Percentiles rank a stretch among this genome's conserved stretches.
These are phyloP conservation scores for Lotus japonicus DNA, from an alignment of 306 rosid genomes.

Conservation along the genomic window DNA sequence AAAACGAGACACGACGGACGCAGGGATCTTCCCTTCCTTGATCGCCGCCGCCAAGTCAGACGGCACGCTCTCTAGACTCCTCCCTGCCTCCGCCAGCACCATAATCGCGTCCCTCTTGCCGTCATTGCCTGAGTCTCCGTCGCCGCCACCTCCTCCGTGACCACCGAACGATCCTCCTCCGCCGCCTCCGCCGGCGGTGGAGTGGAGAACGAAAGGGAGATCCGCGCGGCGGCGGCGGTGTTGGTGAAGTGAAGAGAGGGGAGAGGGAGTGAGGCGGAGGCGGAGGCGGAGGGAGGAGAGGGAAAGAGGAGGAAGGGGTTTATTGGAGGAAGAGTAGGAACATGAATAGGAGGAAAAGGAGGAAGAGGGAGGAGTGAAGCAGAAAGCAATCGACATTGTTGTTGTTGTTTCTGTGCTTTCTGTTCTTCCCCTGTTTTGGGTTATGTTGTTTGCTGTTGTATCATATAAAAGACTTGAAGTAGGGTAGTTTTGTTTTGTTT, in stretches of 20 bases:
- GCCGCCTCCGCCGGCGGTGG: slow-evolving; percentile 27
- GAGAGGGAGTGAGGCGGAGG: slow-evolving; percentile 14
- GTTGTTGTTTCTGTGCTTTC: neutral
- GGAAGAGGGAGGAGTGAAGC: slow-evolving; percentile 26
- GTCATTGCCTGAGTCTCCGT: slow-evolving; percentile 31
- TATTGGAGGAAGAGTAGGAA: slow-evolving; percentile 23
- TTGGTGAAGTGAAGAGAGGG: slow-evolving; percentile 4
- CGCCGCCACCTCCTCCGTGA: slow-evolving; percentile 18
- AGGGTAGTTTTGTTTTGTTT: neutral
- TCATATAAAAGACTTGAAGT: neutral
- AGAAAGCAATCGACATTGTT: slow-evolving; percentile 69
- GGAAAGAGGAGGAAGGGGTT: slow-evolving; percentile 2
- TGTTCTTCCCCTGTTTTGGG: neutral
- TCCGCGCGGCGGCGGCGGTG: slow-evolving; percentile 11
- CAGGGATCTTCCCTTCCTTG: slow-evolving; percentile 73
- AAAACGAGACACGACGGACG: slow-evolving; percentile 55
- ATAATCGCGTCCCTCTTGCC: slow-evolving; percentile 47
- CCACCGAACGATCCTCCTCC: slow-evolving; percentile 16
- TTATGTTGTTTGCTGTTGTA: too few relatives aligned
- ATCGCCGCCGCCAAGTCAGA: slow-evolving; percentile 71
- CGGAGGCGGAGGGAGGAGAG: slow-evolving; percentile 14
- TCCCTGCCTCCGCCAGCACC: slow-evolving; percentile 61
- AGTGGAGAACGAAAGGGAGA: slow-evolving; percentile 13
- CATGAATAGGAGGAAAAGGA: slow-evolving; percentile 12
- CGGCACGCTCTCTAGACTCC: slow-evolving; percentile 64